These are phyloP conservation scores for Leccinum brunneo-olivaceum DNA, from an alignment of 1,284 basidiomycete genomes.

Conservation along the genomic window DNA sequence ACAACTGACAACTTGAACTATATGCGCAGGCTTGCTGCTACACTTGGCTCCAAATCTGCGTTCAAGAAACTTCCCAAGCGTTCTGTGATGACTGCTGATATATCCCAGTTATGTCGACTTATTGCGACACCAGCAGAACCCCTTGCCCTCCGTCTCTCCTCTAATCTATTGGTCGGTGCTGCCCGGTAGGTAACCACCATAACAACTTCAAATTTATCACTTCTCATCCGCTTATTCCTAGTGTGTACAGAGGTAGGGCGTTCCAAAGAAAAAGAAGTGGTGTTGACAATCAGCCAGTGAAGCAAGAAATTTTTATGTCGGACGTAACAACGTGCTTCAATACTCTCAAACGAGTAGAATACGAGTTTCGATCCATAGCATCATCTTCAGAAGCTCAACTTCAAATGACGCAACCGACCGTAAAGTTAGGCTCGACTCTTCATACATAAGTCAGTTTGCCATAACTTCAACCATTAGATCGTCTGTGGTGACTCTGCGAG, in stretches of 20 bases:
- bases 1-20: slow-evolving; percentile 10
- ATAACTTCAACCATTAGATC: slow-evolving; percentile 34
- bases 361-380: slow-evolving; percentile 47
- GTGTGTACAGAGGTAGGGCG: slow-evolving; percentile 65
- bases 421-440: slow-evolving; percentile 40
- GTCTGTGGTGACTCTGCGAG: slow-evolving; percentile 51
- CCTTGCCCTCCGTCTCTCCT: slow-evolving; percentile 76
- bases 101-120: slow-evolving; percentile 69
- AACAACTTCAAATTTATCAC: background rate
- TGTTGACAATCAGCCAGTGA: slow-evolving; percentile 44
- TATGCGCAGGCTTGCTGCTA: slow-evolving; percentile 73
- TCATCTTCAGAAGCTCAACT: slow-evolving; percentile 43
- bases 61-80: slow-evolving; percentile 76
- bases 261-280: background rate
- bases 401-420: slow-evolving; percentile 63
- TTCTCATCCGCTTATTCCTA: slow-evolving; percentile 31
- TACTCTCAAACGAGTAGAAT: slow-evolving; percentile 66
- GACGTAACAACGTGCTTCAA: slow-evolving; percentile 74
- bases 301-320: slow-evolving; percentile 75
- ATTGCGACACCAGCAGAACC: slow-evolving; percentile 81
- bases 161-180: slow-evolving; percentile 81
- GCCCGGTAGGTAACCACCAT: slow-evolving; percentile 52
- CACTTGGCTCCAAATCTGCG: slow-evolving; percentile 77
- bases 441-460: background rate
- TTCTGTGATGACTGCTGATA: slow-evolving; percentile 75